Evolutionary conservation across 352 stramenopile species (phyloP).

Genomic region (Saprolegnia diclina): DNA sequence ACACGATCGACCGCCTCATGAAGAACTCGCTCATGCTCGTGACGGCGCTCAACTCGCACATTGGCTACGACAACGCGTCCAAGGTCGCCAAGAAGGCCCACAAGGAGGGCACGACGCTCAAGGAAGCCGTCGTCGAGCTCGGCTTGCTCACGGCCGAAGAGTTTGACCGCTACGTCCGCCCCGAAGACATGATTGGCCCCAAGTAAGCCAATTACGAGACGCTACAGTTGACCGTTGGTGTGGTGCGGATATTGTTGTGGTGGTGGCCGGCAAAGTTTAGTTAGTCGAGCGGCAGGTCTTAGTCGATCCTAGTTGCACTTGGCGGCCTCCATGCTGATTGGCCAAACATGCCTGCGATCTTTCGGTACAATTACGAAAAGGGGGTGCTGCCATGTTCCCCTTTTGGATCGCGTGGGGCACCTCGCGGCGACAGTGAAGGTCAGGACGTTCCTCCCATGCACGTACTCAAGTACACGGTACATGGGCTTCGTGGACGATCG

Average conservation of each 20-base stretch:
- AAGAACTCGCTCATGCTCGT: conserved; percentile 96
- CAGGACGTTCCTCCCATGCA: no score
- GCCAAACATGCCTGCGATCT: no score
- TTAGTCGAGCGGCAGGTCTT: no score
- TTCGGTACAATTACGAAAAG: no score
- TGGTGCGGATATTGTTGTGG: not conserved
- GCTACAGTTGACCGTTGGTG: not conserved
- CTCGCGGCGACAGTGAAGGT: no score
- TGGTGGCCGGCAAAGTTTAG: not conserved
- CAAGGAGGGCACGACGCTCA: conserved; percentile 89
- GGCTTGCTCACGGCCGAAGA: conserved; percentile 91
- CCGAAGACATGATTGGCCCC: conserved; percentile 91
- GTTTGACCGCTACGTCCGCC: conserved; percentile 93
- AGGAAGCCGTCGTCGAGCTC: conserved; percentile 84
- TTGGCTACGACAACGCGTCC: conserved; percentile 96
- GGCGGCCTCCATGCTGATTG: no score
- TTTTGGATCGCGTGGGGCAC: no score
- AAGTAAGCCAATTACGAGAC: not conserved
- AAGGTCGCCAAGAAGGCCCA: conserved; percentile 96
- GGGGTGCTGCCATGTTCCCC: no score
- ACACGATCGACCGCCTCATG: conserved; percentile 90
- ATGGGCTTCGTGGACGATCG: no score
- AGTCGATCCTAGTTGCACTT: no score
- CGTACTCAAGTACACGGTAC: no score
- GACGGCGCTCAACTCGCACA: conserved; percentile 94